Percentiles rank a stretch among this genome's conserved stretches.
Evolutionary conservation across 164 flowering plant species (phyloP).

Genomic region (Aristolochia contorta): DNA sequence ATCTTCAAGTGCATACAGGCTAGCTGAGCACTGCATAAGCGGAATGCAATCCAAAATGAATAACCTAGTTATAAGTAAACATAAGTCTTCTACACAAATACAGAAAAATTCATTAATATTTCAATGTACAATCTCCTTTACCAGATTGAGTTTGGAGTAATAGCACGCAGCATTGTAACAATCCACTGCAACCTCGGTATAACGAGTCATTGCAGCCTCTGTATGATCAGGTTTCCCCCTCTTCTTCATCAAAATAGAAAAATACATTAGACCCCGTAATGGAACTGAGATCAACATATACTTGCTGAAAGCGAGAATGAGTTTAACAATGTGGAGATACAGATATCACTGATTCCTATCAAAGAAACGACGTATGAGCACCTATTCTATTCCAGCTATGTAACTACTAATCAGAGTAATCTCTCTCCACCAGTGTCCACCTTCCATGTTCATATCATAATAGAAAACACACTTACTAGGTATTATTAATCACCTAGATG

Average conservation of each 20-base stretch:
- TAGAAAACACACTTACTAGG: not conserved
- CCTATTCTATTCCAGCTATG: slow-evolving; percentile 88
- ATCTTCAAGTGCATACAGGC: slow-evolving; percentile 88
- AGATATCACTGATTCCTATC: not conserved
- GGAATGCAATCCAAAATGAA: not conserved
- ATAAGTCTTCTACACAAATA: too few species aligned
- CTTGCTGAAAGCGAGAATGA: slow-evolving; percentile 22
- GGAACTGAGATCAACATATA: not conserved
- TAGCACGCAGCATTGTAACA: slow-evolving; percentile 96
- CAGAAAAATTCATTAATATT: not conserved
- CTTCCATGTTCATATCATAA: slow-evolving; percentile 41
- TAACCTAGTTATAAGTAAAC: not conserved
- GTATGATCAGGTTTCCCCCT: slow-evolving; percentile 66
- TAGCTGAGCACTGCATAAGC: slow-evolving; percentile 62
- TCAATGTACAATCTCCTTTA: slow-evolving; percentile 7
- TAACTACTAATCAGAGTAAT: slow-evolving; percentile 73
- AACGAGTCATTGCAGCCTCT: slow-evolving; percentile 73
- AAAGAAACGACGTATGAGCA: slow-evolving; percentile 21
- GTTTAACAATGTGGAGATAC: slow-evolving; percentile 1
- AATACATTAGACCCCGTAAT: not conserved
- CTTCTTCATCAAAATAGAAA: slow-evolving; percentile 19
- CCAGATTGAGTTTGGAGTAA: slow-evolving; percentile 92
- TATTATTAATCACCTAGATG: not conserved
- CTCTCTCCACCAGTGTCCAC: slow-evolving; percentile 45
- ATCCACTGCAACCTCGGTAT: slow-evolving; percentile 69